Base-by-base conservation (phyloP, 768 basidiomycete genomes). In the Leccinellum luteum region DNA sequence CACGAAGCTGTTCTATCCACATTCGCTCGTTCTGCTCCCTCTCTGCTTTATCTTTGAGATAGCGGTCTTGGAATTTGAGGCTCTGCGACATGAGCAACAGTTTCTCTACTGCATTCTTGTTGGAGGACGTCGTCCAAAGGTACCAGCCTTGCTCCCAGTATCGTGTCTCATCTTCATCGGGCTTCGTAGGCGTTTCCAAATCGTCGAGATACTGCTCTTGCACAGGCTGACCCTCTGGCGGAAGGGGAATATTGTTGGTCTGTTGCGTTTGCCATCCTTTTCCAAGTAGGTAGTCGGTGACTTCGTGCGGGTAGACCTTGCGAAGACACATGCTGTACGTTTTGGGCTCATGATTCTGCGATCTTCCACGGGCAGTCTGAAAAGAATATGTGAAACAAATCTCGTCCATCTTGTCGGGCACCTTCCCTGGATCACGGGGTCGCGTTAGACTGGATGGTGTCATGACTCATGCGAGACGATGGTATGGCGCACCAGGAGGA, bases 101-200 rank as follows among this genome's bases (percentile, higher is more conserved):
- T 64, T 83, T 84, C 66, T 86, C 81, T 60, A 79, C 75, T 8
- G 80, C 76, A 12, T 79, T 82, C 67, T 75, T 76, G 49, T 78
- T 75, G 50, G 78, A 83, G 54, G 76, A 76, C 15, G 81, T 81
- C 51, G 82, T 79, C 87, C 88, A 90, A 43, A 92, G 64, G 65
- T 92, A 92, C 80, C 81, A 87, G 5, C 89, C 89, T 64, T 85
- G 83, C 55, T 88, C 79, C 89, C 89, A 92, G 64, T 81, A 79
- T 60, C 80, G 67, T 15, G 58, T 83, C 43, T 74, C 76, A 21
- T 80, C 75, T 38, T 59, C 72, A 57, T 56, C 71, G 23, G 65
- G 45, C 57, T 48, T 62, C 6, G 70, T 28, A 30, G 58, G 43
- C 21, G 49, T 2, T 15, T 67, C 67, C 27, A 55, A 15, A 27